Evolutionary conservation across 1,139 yeast genomes (phyloP).

Genomic region (Saccharomyces pastorianus): DNA sequence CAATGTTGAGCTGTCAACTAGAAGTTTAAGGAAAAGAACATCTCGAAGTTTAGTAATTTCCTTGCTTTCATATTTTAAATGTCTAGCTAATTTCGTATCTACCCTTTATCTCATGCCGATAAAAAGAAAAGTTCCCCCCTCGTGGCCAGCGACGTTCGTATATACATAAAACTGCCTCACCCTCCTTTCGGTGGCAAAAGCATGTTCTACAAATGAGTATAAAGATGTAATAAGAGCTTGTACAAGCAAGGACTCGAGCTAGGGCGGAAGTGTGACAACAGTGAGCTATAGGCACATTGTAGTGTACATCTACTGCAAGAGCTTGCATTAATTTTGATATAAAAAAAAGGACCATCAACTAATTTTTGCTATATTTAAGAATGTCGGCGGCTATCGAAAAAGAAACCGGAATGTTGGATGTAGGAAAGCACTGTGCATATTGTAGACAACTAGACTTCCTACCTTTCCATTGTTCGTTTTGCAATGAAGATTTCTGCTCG

Average conservation of each 20-base stretch:
- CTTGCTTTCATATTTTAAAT: background rate
- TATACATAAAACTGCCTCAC: background rate
- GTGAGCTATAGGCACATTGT: background rate
- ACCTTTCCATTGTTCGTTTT: slow-evolving; percentile 56
- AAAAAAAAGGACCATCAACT: background rate
- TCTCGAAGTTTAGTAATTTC: background rate
- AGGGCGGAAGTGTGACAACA: background rate
- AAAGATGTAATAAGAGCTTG: background rate
- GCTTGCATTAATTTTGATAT: background rate
- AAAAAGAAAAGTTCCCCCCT: background rate
- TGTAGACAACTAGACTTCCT: slow-evolving; percentile 62
- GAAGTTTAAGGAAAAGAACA: background rate
- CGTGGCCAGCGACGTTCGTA: background rate
- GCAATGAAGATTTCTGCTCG: slow-evolving; percentile 50
- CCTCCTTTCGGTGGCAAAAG: background rate
- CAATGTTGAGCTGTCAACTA: background rate
- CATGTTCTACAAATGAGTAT: background rate
- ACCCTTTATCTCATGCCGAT: background rate
- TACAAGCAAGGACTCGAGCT: background rate
- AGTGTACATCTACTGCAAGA: background rate
- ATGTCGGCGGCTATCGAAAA: background rate
- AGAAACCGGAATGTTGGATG: slow-evolving; percentile 48
- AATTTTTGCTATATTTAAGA: background rate
- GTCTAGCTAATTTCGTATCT: background rate
- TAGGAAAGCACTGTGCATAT: slow-evolving; percentile 58